Evolutionary conservation across 768 basidiomycete species (phyloP), one percentile per base, ranked within the genome.

Genomic region (Termitomyces sp.): DNA sequence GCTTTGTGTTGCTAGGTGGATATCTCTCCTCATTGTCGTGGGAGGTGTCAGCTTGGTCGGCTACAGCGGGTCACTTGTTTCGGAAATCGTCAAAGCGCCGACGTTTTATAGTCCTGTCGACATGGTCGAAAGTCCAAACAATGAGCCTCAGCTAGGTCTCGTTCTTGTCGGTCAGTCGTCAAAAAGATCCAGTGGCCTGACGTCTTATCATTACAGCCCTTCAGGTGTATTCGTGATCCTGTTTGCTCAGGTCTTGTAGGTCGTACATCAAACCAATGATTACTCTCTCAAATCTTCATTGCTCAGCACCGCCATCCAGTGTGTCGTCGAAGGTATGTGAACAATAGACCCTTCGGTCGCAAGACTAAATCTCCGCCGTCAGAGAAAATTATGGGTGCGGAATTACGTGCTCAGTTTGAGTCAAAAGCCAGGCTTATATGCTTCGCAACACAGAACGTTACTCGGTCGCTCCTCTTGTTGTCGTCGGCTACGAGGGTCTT

Each of bases 201-300:
- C 56, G 53, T 40, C 11, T 60, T 55, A 43, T 57, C 19, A 23
- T 35, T 56, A 29, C 53, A 52, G 32, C n/a, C 49, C 31, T 59
- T 32, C 57, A 91, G 95, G 95, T 54, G 86, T 98, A 21, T 84
- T 92, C 69, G 87, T 98, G 68, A 81, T 98, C 53, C 74, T 97
- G 29, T 94, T 96, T 68, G 96, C 96, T 27, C 96, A 98, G 71
- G 72, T 97, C 59, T 98, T 98, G 91, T 93, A 68, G 77, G 89
- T 59, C 58, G 57, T 37, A 40, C 17, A 37, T 56, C 60, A 60
- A 44, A 55, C 60, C 53, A 21, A 43, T 53, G 12, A 61, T 40
- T 21, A 31, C 9, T 41, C 8, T 25, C 41, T 43, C 14, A 53
- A n/a, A 23, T 11, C 35, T 40, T 55, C 11, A 57, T 23, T 12